phyloP scores from a whole-genome alignment of 2,329 filamentous ascomycete species.

The Fonsecaea pugnacius region DNA sequence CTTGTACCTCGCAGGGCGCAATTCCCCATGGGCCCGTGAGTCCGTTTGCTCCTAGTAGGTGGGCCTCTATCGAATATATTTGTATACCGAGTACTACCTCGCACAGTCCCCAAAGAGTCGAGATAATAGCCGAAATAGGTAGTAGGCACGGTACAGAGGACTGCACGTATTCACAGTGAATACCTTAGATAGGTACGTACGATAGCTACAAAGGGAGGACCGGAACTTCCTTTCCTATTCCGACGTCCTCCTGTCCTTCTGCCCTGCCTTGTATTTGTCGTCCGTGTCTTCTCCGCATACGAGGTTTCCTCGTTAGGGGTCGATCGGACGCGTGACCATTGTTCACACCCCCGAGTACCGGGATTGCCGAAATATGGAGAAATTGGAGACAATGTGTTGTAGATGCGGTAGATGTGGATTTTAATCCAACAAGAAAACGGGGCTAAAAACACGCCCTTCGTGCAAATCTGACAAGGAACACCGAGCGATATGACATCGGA shows the following conservation, averaged over 20 bases:
- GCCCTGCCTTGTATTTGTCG: background rate
- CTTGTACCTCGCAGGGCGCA: too few species aligned
- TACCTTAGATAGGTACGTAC: too few species aligned
- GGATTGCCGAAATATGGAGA: constrained; percentile 1
- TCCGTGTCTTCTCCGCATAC: background rate
- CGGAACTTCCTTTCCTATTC: too few species aligned
- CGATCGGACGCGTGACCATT: background rate
- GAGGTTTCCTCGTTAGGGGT: background rate
- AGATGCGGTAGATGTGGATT: too few species aligned
- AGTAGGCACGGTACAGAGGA: too few species aligned
- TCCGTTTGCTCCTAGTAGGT: too few species aligned
- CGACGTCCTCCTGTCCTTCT: background rate
- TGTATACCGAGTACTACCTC: too few species aligned
- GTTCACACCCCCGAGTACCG: background rate
- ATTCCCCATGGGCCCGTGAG: too few species aligned
- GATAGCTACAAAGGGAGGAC: background rate
- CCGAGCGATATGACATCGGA: background rate
- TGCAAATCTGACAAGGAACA: background rate
- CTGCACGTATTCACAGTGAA: too few species aligned
- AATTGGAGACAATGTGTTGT: background rate
- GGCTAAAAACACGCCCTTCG: background rate
- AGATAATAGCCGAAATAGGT: too few species aligned
- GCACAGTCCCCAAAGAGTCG: too few species aligned
- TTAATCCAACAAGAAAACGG: background rate
- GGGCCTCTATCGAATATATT: too few species aligned